Conservation (phyloP, 257 asterid genomes). For the Handroanthus guayacan region DNA sequence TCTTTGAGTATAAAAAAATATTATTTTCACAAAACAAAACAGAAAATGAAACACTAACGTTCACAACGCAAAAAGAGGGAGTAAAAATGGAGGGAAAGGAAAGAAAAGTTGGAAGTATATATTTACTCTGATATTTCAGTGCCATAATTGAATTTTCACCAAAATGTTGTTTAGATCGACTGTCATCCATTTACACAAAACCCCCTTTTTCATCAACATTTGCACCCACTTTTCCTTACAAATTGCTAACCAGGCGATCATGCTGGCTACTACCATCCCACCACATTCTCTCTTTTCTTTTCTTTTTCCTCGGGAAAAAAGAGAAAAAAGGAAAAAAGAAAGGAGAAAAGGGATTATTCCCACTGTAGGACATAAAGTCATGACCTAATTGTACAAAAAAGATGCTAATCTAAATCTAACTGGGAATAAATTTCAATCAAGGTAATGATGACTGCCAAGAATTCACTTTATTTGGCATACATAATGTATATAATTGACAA, state of each 20-base stretch:
- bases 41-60: neutral
- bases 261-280: slow-evolving; percentile 43
- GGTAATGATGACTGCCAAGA: slow-evolving; percentile 57
- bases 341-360: slow-evolving; percentile 27
- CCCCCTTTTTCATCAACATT: slow-evolving; percentile 38
- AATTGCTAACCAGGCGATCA: slow-evolving; percentile 38
- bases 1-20: no score
- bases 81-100: neutral
- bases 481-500: slow-evolving; percentile 21
- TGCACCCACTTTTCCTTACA: slow-evolving; percentile 54
- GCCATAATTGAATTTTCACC: slow-evolving; percentile 43
- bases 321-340: neutral
- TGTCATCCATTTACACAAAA: slow-evolving; percentile 63
- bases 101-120: slow-evolving; percentile 17
- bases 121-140: slow-evolving; percentile 47
- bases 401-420: slow-evolving; percentile 47
- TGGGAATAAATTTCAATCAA: slow-evolving; percentile 52
- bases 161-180: slow-evolving; percentile 39
- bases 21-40: neutral
- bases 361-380: slow-evolving; percentile 42
- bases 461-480: slow-evolving; percentile 46
- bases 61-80: neutral
- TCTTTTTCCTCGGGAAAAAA: slow-evolving; percentile 15
- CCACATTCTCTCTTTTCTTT: slow-evolving; percentile 36
- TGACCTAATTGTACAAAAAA: slow-evolving; percentile 36